Evolutionary conservation across 2,329 filamentous ascomycete genomes (phyloP).

Genomic region (Lachnellula suecica): DNA sequence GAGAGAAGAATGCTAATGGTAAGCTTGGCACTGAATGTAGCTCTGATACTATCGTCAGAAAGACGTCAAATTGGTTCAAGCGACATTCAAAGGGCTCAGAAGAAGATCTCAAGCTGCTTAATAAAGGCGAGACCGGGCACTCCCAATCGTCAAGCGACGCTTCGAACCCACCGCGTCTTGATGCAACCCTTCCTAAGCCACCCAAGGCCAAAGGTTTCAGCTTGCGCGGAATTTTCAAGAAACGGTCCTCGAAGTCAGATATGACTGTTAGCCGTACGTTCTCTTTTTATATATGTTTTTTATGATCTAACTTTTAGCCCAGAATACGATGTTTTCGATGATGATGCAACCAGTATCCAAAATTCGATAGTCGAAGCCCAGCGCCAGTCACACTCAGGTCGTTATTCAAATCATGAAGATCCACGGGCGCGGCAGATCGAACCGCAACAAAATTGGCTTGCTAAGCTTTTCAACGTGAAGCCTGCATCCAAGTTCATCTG

Average conservation of each 20-base stretch:
- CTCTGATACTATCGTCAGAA: slow-evolving; percentile 27
- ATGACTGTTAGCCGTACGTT: slow-evolving; percentile 31
- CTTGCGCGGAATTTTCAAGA: slow-evolving; percentile 32
- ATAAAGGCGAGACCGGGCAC: slow-evolving; percentile 7
- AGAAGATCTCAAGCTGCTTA: slow-evolving; percentile 17
- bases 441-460: slow-evolving; percentile 81
- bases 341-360: slow-evolving; percentile 23
- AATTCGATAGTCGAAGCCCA: slow-evolving; percentile 24
- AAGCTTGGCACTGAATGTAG: slow-evolving; percentile 19
- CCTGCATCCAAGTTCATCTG: slow-evolving; percentile 76
- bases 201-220: slow-evolving; percentile 31
- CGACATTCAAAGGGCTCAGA: slow-evolving; percentile 27
- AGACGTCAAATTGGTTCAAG: slow-evolving; percentile 33
- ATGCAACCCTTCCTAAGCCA: slow-evolving; percentile 1
- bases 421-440: slow-evolving; percentile 49
- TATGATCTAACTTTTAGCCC: slow-evolving; percentile 8
- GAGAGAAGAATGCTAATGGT: slow-evolving; percentile 17
- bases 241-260: slow-evolving; percentile 22
- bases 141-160: slow-evolving; percentile 20
- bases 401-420: slow-evolving; percentile 37
- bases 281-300: neutral
- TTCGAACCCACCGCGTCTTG: slow-evolving; percentile 2
- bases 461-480: slow-evolving; percentile 85
- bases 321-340: slow-evolving; percentile 28
- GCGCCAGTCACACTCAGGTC: slow-evolving; percentile 29